These are phyloP conservation scores for Rhodomyrtus psidioides DNA, from an alignment of 441 rosid genomes.

Conservation along the genomic window DNA sequence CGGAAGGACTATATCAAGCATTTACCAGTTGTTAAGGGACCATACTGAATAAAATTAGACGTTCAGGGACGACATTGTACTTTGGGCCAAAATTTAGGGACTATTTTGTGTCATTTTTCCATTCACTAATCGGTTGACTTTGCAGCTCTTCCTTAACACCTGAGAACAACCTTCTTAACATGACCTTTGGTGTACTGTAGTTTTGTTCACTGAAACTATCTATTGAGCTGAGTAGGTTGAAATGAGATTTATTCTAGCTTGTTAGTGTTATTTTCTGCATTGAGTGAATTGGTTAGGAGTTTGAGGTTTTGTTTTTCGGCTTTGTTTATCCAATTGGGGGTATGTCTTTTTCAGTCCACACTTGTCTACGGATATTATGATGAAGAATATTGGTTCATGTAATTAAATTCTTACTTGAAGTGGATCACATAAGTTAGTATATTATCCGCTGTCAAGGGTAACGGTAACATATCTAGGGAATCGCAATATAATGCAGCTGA, in stretches of 20 bases:
- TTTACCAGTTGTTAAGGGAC: background rate
- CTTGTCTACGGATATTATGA: background rate
- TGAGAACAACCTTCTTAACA: background rate
- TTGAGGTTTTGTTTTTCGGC: background rate
- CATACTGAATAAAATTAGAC: background rate
- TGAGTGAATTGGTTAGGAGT: background rate
- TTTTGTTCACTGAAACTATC: background rate
- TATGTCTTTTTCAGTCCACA: background rate
- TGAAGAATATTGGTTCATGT: background rate
- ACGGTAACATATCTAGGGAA: too few relatives aligned
- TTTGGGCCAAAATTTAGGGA: background rate
- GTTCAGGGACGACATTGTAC: background rate
- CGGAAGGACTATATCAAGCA: rapidly evolving
- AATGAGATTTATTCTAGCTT: background rate
- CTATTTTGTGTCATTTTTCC: background rate
- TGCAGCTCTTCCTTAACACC: too few relatives aligned
- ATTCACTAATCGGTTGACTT: background rate
- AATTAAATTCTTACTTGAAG: background rate
- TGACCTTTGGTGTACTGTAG: background rate
- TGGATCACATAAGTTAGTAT: background rate
- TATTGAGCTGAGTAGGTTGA: background rate
- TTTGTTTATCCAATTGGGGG: background rate
- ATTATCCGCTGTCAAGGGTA: background rate
- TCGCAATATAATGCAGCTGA: background rate
- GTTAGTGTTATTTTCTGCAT: background rate